Conservation (phyloP, 768 basidiomycete species). For the Podaxis carcinomalis region DNA sequence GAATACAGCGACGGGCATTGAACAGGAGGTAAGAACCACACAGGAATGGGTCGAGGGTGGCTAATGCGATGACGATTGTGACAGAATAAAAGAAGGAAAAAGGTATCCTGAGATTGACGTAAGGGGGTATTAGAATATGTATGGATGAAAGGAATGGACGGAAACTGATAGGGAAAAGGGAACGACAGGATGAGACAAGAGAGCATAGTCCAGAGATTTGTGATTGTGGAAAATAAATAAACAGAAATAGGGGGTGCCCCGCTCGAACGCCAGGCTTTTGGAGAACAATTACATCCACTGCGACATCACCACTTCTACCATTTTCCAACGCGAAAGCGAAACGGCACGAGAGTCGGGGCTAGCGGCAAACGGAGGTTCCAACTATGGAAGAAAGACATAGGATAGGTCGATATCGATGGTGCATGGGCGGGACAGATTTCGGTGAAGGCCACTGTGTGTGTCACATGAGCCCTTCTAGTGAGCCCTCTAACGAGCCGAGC, state of each 20-base stretch:
- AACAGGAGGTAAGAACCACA: background rate
- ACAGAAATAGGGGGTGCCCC: background rate
- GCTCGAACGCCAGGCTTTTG: conserved; percentile 2
- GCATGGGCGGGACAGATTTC: background rate
- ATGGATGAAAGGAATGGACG: background rate
- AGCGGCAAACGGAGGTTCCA: no score
- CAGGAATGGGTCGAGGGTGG: background rate
- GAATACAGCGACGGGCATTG: background rate
- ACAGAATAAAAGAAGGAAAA: background rate
- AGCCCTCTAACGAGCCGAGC: background rate
- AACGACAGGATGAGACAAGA: background rate
- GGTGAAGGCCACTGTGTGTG: no score
- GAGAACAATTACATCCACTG: background rate
- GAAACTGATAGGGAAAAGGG: background rate
- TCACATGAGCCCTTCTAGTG: no score
- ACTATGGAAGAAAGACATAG: background rate
- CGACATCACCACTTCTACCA: background rate
- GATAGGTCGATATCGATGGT: background rate
- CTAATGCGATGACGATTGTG: background rate
- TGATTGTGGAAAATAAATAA: background rate
- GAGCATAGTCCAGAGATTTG: background rate
- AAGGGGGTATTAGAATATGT: conserved; percentile 5
- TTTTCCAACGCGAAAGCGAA: background rate
- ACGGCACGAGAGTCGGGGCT: no score
- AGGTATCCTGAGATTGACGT: conserved; percentile 2